Evolutionary conservation across 768 basidiomycete species (phyloP), one percentile per base, ranked within the genome.

Genomic region (Kwoniella botswanensis): DNA sequence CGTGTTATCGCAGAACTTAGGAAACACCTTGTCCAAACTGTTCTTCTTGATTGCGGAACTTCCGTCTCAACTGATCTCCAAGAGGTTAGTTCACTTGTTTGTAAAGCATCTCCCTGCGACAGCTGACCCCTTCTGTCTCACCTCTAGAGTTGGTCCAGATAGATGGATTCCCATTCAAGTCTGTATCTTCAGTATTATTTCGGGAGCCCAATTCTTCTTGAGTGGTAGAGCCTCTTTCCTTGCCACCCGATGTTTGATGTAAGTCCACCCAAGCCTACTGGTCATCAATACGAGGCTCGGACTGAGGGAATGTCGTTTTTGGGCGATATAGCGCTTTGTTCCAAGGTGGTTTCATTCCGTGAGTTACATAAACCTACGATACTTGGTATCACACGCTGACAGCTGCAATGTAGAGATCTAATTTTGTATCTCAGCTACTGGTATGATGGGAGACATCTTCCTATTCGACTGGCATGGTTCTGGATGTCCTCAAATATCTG

Each of bases 381-480:
- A 44, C 11, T 41, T 13, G 58, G 44, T 21, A 6, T 90, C 79
- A 88, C 26, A 89, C 63, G 6, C 52, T 44, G 44, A 52, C 29
- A 18, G 15, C 13, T 35, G 21, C 35, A 15, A 88, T 89, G 5
- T 65, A 65, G 64, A 0, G 90, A 90, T 70, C 81, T 89, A 13
- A 87, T 91, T 21, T 83, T 91, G 2, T 91, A 90, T 74, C 84
- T 90, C 2, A 88, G 88, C 0, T 90, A 90, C 74, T 90, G 87
- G 76, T 90, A 89, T 79, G 89, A 88, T 1, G 41, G 59, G 12
- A 60, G 66, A 64, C 61, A 64, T 26, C 87, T 90, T 0, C 89
- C 90, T 2, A 86, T 90, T 55, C 87, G 90, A n/a, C 85, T 91
- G 11, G 89, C 89, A 1, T 88, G 86, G 74, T 91, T 91, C 85